Conservation (phyloP, 257 asterid species). For the Asclepias syriaca region DNA sequence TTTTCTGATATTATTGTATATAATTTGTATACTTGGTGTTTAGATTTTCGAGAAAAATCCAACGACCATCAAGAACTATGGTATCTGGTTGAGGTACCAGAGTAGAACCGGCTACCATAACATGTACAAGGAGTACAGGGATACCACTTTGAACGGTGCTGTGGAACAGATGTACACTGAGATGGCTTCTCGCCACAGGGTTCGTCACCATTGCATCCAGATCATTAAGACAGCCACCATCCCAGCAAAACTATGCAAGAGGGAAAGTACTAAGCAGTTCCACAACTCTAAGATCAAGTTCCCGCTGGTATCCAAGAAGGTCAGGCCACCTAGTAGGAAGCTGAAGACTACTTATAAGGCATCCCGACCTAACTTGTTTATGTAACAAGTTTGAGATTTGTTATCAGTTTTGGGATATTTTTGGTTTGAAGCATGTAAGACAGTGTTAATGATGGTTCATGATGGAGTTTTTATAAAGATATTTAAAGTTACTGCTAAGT, state of each 20-base stretch:
- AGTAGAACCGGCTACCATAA: constrained; percentile 89
- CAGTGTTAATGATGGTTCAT: neutral
- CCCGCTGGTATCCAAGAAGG: constrained; percentile 67
- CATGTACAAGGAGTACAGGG: constrained; percentile 93
- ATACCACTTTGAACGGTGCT: constrained; percentile 79
- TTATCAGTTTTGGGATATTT: constrained; percentile 10
- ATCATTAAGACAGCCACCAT: constrained; percentile 88
- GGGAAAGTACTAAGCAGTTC: constrained; percentile 83
- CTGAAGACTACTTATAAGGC: constrained; percentile 81
- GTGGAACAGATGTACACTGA: constrained; percentile 93
- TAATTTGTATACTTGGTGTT: too few relatives aligned
- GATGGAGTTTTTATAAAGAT: too few relatives aligned
- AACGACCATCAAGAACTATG: constrained; percentile 78
- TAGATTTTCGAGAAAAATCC: constrained; percentile 90
- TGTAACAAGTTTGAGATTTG: constrained; percentile 29
- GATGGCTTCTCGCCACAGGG: constrained; percentile 97
- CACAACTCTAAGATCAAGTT: constrained; percentile 77
- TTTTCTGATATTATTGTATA: neutral
- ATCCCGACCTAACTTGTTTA: constrained; percentile 54
- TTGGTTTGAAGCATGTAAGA: neutral
- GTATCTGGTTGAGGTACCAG: constrained; percentile 86
- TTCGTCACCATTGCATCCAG: constrained; percentile 77
- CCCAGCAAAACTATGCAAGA: constrained; percentile 85
- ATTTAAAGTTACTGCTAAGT: too few relatives aligned
- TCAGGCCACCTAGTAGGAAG: constrained; percentile 74